Percentiles rank a stretch among this genome's conserved stretches.
Evolutionary conservation across 768 basidiomycete species (phyloP).

Genomic region (Paxillus rubicundulus): DNA sequence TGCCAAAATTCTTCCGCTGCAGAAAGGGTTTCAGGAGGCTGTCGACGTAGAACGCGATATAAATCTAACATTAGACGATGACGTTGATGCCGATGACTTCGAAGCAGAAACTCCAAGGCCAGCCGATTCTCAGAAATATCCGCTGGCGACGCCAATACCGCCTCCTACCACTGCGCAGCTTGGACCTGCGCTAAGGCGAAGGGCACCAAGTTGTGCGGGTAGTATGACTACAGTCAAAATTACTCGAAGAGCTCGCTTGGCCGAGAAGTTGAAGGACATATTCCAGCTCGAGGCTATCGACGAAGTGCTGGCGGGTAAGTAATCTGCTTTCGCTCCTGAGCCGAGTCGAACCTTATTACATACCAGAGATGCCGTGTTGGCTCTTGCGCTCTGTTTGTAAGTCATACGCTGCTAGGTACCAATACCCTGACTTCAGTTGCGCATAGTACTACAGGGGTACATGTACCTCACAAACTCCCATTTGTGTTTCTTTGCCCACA

Average conservation of each 20-base stretch:
- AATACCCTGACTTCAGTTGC: constrained; percentile 2
- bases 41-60: constrained; percentile 33
- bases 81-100: constrained; percentile 57
- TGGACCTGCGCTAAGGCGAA: constrained; percentile 21
- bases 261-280: constrained; percentile 85
- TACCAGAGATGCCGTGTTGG: constrained; percentile 90
- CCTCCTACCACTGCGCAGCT: constrained; percentile 13
- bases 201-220: constrained; percentile 42
- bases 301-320: constrained; percentile 80
- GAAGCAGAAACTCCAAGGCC: constrained; percentile 49
- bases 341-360: constrained; percentile 4
- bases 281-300: constrained; percentile 79
- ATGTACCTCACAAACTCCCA: constrained; percentile 95
- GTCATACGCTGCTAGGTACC: constrained; percentile 32
- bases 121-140: constrained; percentile 17
- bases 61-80: constrained; percentile 45
- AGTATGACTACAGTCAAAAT: constrained; percentile 74
- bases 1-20: constrained; percentile 4
- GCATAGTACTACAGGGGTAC: constrained; percentile 88
- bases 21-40: constrained; percentile 30
- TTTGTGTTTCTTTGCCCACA: constrained; percentile 95
- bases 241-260: constrained; percentile 68
- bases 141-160: constrained; percentile 1
- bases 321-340: background rate
- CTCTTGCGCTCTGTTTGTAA: constrained; percentile 82